A percentile compares a stretch with the other conserved stretches of the same genome.
Conservation (phyloP, 1,284 basidiomycete species). For the Ustilago trichophora region DNA sequence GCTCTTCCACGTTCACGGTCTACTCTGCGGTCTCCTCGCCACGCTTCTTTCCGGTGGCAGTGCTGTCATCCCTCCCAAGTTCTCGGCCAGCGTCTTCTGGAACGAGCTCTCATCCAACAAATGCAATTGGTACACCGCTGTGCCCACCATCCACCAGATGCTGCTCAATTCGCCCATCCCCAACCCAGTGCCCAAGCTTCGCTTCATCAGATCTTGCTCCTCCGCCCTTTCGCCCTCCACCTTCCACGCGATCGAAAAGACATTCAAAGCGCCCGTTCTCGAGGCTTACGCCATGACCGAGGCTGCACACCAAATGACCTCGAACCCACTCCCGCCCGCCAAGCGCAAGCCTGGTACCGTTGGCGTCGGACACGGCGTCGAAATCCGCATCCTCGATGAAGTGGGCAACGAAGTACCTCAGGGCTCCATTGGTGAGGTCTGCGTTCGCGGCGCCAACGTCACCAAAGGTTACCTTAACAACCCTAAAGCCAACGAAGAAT, state of each 20-base stretch:
- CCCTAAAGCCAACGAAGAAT: conserved; percentile 67
- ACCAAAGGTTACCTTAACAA: conserved; percentile 70
- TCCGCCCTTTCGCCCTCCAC: conserved; percentile 68
- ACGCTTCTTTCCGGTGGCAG: conserved; percentile 73
- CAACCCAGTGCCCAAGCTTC: conserved; percentile 66
- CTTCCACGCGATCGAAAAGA: conserved; percentile 68
- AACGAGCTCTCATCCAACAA: conserved; percentile 67
- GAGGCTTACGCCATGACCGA: conserved; percentile 69
- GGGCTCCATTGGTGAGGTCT: conserved; percentile 69
- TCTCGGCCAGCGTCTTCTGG: conserved; percentile 75
- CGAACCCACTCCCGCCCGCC: conserved; percentile 66
- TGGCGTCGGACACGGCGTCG: conserved; percentile 69
- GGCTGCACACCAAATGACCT: conserved; percentile 70
- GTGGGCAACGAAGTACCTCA: conserved; percentile 65
- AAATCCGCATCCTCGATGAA: conserved; percentile 68
- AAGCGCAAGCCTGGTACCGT: conserved; percentile 69
- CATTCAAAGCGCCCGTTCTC: conserved; percentile 69
- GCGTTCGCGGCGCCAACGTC: conserved; percentile 69
- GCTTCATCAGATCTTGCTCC: conserved; percentile 70
- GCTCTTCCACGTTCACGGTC: conserved; percentile 76
- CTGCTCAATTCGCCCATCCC: conserved; percentile 68
- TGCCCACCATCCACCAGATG: conserved; percentile 71
- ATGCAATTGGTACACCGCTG: conserved; percentile 64
- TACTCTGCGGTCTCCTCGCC: conserved; percentile 74
- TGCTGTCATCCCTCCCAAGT: conserved; percentile 73